phyloP scores from a whole-genome alignment of 306 rosid genomes.

The Medicago truncatula region MtrunA17r5.0-ANR NC_053044.1:32738001-32738500 shows the following conservation, averaged over 20 bases:
- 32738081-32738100: slow-evolving; percentile 21
- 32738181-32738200: neutral
- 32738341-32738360: neutral
- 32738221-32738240: slow-evolving; percentile 3
- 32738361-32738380: neutral
- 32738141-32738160: slow-evolving; percentile 5
- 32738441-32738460: too few relatives aligned
- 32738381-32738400: neutral
- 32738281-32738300: neutral
- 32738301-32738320: neutral
- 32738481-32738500: too few relatives aligned
- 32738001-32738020: slow-evolving; percentile 3
- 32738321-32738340: neutral
- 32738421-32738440: too few relatives aligned
- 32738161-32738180: neutral
- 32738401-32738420: neutral
- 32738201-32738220: slow-evolving; percentile 19
- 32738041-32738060: slow-evolving; percentile 11
- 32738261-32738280: neutral
- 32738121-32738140: slow-evolving; percentile 17
- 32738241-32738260: neutral
- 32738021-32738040: neutral
- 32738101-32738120: slow-evolving; percentile 22
- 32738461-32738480: too few relatives aligned
- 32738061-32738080: slow-evolving; percentile 24